Evolutionary conservation across 805 yeast genomes (phyloP).

Genomic region (Schizosaccharomyces lindneri): DNA sequence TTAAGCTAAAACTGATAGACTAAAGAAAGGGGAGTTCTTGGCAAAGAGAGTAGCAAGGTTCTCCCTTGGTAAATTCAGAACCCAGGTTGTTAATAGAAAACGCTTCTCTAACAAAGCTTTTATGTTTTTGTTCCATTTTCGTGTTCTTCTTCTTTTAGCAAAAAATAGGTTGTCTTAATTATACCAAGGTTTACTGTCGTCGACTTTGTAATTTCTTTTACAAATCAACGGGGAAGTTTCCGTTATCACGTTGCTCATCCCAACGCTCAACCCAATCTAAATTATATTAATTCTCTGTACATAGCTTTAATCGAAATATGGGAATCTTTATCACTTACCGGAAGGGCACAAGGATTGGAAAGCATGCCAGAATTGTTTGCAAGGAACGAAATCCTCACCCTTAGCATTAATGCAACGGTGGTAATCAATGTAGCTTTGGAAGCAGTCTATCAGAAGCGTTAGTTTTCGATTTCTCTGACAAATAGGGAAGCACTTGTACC

Average conservation of each 20-base stretch:
- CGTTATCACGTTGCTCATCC: constrained; percentile 52
- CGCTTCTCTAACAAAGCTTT: no score
- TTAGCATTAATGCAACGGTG: constrained; percentile 88
- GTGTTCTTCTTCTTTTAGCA: no score
- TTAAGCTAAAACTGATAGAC: no score
- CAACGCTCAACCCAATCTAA: constrained; percentile 64
- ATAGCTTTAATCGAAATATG: background rate
- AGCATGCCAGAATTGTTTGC: constrained; percentile 81
- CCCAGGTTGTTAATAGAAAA: no score
- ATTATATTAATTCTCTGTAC: constrained; percentile 29
- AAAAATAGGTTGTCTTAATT: no score
- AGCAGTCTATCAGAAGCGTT: constrained; percentile 1
- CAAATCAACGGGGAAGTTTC: background rate
- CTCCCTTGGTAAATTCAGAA: no score
- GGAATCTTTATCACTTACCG: background rate
- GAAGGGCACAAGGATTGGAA: constrained; percentile 32
- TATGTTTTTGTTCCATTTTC: no score
- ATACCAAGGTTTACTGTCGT: no score
- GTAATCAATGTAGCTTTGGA: constrained; percentile 85
- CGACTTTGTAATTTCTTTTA: background rate
- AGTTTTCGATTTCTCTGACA: background rate
- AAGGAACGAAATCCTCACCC: constrained; percentile 96
- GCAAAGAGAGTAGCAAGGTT: no score
- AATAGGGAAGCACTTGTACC: background rate
- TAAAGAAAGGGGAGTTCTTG: no score